Percentiles rank a stretch among this genome's conserved stretches.
Evolutionary conservation across 345 rosid genomes (phyloP).

Genomic region (Eutrema yunnanense): DNA sequence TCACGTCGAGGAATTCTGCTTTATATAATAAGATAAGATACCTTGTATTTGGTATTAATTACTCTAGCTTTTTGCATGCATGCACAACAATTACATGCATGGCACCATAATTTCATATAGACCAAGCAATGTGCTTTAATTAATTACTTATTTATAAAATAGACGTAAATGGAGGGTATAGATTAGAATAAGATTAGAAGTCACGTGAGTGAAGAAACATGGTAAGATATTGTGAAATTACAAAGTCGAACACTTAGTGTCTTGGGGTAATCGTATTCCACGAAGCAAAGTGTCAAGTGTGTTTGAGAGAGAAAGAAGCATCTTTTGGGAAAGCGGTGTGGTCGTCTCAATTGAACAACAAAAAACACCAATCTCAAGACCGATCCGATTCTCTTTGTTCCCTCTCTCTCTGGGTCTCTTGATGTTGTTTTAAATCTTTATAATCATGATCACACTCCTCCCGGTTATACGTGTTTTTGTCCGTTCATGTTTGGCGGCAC

Average conservation of each 20-base stretch:
- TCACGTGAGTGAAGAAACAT: constrained; percentile 30
- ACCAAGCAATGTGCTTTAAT: neutral
- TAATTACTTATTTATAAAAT: neutral
- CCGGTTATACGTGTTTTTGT: constrained; percentile 14
- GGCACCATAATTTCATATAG: neutral
- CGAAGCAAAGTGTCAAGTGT: constrained; percentile 34
- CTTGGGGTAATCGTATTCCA: constrained; percentile 48
- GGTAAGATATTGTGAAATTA: constrained; percentile 24
- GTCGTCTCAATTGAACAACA: constrained; percentile 52
- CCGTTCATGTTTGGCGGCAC: constrained; percentile 29
- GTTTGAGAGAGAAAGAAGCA: constrained; percentile 23
- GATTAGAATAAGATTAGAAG: constrained; percentile 2
- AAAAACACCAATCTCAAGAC: constrained; percentile 65
- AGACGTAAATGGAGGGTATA: neutral
- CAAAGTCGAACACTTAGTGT: constrained; percentile 26
- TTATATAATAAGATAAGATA: too few relatives aligned
- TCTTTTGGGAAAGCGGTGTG: constrained; percentile 85
- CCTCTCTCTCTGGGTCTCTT: constrained; percentile 31
- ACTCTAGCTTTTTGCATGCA: constrained; percentile 31
- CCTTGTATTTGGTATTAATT: neutral
- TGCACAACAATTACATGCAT: constrained; percentile 28
- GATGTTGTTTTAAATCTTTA: constrained; percentile 7
- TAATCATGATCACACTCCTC: neutral
- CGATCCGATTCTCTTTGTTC: constrained; percentile 65
- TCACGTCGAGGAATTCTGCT: too few relatives aligned